These are phyloP conservation scores for Parathielavia hyrcaniae DNA, from an alignment of 495 filamentous ascomycete species.

Conservation along the genomic window DNA sequence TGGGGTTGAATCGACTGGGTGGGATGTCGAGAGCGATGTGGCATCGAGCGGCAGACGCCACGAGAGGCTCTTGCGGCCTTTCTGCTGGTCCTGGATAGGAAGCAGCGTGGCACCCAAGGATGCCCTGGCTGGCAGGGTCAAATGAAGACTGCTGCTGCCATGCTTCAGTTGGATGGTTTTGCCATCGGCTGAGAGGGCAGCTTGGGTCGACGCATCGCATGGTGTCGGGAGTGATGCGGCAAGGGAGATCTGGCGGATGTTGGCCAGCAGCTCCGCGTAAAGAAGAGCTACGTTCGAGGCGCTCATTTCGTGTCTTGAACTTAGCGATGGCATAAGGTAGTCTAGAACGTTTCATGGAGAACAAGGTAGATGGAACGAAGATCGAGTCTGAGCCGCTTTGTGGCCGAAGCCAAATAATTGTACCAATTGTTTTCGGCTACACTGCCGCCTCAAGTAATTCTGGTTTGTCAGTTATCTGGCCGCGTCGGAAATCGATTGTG, in stretches of 20 bases:
- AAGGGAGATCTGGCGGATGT: conserved; percentile 79
- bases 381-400: too few relatives aligned
- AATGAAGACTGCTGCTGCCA: conserved; percentile 46
- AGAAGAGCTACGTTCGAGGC: conserved; percentile 31
- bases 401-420: background rate
- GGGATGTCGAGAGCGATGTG: conserved; percentile 23
- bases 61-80: conserved; percentile 47
- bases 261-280: conserved; percentile 81
- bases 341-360: background rate
- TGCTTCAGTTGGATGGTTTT: conserved; percentile 48
- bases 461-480: too few relatives aligned
- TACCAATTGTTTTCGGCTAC: too few relatives aligned
- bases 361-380: too few relatives aligned
- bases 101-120: conserved; percentile 34
- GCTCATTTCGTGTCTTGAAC: conserved; percentile 2
- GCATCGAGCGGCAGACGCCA: conserved; percentile 60
- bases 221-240: conserved; percentile 58
- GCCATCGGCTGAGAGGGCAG: conserved; percentile 46
- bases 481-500: too few relatives aligned
- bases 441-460: too few relatives aligned
- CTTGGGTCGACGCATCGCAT: conserved; percentile 41
- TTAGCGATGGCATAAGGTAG: background rate
- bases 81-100: conserved; percentile 23
- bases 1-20: conserved; percentile 42
- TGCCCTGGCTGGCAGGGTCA: conserved; percentile 63